Evolutionary conservation across 148 eudicot species (phyloP).

Genomic region (Pharnaceum exiguum): DNA sequence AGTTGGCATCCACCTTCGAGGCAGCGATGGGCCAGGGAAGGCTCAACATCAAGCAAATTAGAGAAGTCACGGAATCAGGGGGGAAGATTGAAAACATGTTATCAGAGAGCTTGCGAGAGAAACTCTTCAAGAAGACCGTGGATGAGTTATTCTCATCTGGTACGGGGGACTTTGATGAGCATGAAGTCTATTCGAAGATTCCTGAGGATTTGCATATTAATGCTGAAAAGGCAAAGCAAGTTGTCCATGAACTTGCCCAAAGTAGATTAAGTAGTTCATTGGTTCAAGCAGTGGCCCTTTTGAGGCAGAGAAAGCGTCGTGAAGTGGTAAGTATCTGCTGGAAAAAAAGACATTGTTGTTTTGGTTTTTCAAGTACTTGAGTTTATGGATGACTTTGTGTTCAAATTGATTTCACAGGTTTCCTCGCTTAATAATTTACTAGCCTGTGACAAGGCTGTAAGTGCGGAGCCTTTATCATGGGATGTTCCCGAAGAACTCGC

Average conservation of each 20-base stretch:
- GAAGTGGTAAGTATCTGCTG: conserved; percentile 62
- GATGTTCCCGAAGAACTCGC: conserved; percentile 68
- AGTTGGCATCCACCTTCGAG: conserved; percentile 77
- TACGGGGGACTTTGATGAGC: conserved; percentile 88
- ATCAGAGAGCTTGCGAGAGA: conserved; percentile 61
- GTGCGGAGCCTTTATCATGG: conserved; percentile 76
- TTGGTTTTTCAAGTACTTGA: not conserved
- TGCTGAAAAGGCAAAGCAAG: conserved; percentile 59
- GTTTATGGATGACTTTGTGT: not conserved
- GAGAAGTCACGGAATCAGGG: conserved; percentile 72
- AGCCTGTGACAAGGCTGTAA: conserved; percentile 93
- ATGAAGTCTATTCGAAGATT: conserved; percentile 75
- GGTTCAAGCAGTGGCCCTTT: conserved; percentile 70
- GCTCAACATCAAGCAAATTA: conserved; percentile 68
- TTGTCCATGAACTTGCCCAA: conserved; percentile 70
- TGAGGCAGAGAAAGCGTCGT: conserved; percentile 72
- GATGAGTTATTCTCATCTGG: conserved; percentile 86
- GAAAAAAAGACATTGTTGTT: not conserved
- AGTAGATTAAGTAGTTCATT: conserved; percentile 62
- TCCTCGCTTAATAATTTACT: conserved; percentile 71
- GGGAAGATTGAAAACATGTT: conserved; percentile 66
- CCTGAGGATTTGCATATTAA: conserved; percentile 69
- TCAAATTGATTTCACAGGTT: conserved; percentile 36
- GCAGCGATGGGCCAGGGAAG: conserved; percentile 77
- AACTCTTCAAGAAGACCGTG: conserved; percentile 67